Percentiles rank a stretch among this genome's conserved stretches.
These are phyloP conservation scores for Crotalaria pallida DNA, from an alignment of 306 rosid genomes.

Conservation along the genomic window DNA sequence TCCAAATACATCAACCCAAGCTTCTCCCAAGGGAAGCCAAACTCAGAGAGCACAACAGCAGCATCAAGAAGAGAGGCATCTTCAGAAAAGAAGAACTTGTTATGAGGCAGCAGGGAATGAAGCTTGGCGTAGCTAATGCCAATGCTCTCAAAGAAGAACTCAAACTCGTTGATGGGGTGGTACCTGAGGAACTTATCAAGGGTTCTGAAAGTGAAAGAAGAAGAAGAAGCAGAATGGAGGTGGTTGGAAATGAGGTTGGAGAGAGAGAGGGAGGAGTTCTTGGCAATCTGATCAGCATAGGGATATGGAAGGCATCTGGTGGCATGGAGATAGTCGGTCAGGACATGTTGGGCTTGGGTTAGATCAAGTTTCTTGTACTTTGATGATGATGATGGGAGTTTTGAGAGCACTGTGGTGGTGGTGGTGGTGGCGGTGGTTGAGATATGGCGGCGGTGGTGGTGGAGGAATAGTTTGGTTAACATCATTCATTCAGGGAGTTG, in stretches of 20 bases:
- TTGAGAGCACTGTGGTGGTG: conserved; percentile 23
- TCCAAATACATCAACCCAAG: conserved; percentile 55
- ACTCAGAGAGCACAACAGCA: conserved; percentile 53
- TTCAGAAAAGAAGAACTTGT: conserved; percentile 66
- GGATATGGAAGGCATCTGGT: conserved; percentile 59
- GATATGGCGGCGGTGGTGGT: conserved; percentile 39
- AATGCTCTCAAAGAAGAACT: conserved; percentile 82
- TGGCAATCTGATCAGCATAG: conserved; percentile 57
- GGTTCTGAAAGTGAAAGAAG: conserved; percentile 27
- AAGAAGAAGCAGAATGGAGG: conserved; percentile 28
- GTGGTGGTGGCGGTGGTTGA: conserved; percentile 31
- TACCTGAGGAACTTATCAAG: conserved; percentile 59
- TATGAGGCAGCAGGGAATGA: conserved; percentile 33
- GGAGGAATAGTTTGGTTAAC: conserved; percentile 1
- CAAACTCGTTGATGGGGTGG: conserved; percentile 78
- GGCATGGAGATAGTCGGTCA: conserved; percentile 64
- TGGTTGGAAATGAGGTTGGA: conserved; percentile 40
- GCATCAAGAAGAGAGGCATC: conserved; percentile 47
- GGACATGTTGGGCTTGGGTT: conserved; percentile 45
- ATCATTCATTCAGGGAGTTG: neutral
- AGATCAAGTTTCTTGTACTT: conserved; percentile 41
- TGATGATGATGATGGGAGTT: conserved; percentile 30
- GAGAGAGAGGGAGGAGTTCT: conserved; percentile 42
- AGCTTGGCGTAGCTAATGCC: conserved; percentile 44
- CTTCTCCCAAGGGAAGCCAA: conserved; percentile 81